phyloP scores from a whole-genome alignment of 805 yeast species.

The Sporopachydermia quercuum region DNA sequence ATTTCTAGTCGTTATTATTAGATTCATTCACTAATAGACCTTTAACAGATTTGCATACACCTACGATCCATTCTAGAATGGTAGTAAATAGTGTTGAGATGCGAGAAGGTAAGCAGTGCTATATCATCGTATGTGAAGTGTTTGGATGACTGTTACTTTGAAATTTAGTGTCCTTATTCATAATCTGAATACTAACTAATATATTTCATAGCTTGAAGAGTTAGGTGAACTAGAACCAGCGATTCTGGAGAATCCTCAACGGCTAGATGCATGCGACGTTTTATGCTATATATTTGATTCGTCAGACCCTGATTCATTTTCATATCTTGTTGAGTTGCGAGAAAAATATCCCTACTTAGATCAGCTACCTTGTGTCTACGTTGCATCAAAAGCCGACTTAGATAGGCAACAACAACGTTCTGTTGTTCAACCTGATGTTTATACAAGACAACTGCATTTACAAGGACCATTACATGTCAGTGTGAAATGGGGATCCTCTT shows the following conservation, averaged over 20 bases:
- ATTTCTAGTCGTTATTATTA: constrained; percentile 42
- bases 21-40: constrained; percentile 71
- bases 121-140: constrained; percentile 53
- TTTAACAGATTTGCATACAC: constrained; percentile 49
- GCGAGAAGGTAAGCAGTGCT: constrained; percentile 91
- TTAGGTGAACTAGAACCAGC: constrained; percentile 79
- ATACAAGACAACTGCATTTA: constrained; percentile 46
- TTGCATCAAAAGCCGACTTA: constrained; percentile 87
- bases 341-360: constrained; percentile 40
- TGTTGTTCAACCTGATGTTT: constrained; percentile 76
- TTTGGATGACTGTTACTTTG: no score
- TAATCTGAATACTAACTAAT: no score
- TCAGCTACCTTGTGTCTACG: constrained; percentile 69
- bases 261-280: constrained; percentile 80
- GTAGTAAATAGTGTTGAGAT: constrained; percentile 89
- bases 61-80: constrained; percentile 66
- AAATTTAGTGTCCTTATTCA: no score
- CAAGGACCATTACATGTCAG: constrained; percentile 85
- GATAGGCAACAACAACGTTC: constrained; percentile 92
- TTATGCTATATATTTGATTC: constrained; percentile 85
- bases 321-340: constrained; percentile 60
- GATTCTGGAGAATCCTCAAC: constrained; percentile 49
- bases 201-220: constrained; percentile 67
- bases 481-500: constrained; percentile 76
- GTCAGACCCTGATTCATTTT: constrained; percentile 89